Conservation (phyloP, 2,329 filamentous ascomycete genomes). For the Leptosphaerulina australis region DNA sequence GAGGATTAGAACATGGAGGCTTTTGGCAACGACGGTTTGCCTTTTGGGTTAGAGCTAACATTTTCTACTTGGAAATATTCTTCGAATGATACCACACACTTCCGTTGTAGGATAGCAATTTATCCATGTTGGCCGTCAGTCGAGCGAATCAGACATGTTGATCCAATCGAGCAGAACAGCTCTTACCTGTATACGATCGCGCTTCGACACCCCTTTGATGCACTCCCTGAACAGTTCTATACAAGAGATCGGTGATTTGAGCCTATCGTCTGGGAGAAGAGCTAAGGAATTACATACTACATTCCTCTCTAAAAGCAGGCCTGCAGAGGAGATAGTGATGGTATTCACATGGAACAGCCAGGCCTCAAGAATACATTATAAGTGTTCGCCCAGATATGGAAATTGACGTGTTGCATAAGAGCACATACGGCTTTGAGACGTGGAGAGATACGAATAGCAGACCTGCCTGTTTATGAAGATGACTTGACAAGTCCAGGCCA, state of each 20-base stretch:
- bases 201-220: neutral
- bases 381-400: too few species aligned
- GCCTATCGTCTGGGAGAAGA: too few species aligned
- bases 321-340: too few species aligned
- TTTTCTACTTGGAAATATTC: neutral
- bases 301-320: too few species aligned
- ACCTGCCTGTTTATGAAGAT: too few species aligned
- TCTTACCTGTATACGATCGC: neutral
- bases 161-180: neutral
- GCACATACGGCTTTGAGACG: too few species aligned
- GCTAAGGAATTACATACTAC: too few species aligned
- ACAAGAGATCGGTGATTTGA: neutral
- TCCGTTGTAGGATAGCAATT: conserved; percentile 13
- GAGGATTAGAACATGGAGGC: conserved; percentile 1
- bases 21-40: conserved; percentile 1
- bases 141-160: neutral
- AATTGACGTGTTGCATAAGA: too few species aligned
- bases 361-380: too few species aligned
- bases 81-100: conserved; percentile 16
- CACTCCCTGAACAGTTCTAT: neutral
- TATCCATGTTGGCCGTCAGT: neutral
- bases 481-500: too few species aligned
- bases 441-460: too few species aligned
- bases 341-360: too few species aligned
- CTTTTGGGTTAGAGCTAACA: neutral